Evolutionary conservation across 345 rosid genomes (phyloP).

Genomic region (Jatropha curcas): DNA sequence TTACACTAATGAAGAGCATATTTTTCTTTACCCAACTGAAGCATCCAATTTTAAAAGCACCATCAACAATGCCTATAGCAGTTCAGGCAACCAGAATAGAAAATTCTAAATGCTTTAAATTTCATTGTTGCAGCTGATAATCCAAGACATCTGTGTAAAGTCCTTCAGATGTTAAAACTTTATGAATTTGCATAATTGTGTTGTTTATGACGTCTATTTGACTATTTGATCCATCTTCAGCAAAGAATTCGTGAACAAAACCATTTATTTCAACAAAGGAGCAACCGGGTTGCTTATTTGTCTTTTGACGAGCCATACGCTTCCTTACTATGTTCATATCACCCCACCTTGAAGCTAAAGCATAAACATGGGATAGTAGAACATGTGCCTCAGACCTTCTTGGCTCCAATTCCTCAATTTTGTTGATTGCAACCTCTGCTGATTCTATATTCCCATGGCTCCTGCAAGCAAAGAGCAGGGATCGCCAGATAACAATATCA

Average conservation of each 20-base stretch:
- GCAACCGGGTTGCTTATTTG: constrained; percentile 19
- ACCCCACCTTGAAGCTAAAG: constrained; percentile 21
- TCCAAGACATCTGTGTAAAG: neutral
- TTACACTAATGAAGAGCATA: too few species aligned
- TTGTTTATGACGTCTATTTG: neutral
- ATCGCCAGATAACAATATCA: constrained; percentile 19
- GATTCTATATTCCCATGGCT: constrained; percentile 6
- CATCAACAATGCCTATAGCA: neutral
- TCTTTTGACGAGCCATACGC: constrained; percentile 2
- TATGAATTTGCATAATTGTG: constrained; percentile 10
- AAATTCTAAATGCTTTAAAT: neutral
- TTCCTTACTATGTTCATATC: constrained; percentile 15
- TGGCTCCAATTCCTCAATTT: constrained; percentile 15
- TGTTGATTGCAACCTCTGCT: constrained; percentile 10
- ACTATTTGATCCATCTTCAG: constrained; percentile 7
- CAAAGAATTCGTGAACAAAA: constrained; percentile 19
- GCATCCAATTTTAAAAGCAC: neutral
- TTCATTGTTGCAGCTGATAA: neutral
- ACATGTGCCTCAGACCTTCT: neutral
- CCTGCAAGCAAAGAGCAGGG: constrained; percentile 19
- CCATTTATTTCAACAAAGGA: constrained; percentile 19
- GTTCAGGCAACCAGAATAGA: neutral
- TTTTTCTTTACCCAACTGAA: neutral
- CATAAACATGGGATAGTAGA: constrained; percentile 13
- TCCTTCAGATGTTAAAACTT: neutral